These are phyloP conservation scores for Backusella sp. DNA, from an alignment of 192 early-diverging fungal species.

Conservation along the genomic window DNA sequence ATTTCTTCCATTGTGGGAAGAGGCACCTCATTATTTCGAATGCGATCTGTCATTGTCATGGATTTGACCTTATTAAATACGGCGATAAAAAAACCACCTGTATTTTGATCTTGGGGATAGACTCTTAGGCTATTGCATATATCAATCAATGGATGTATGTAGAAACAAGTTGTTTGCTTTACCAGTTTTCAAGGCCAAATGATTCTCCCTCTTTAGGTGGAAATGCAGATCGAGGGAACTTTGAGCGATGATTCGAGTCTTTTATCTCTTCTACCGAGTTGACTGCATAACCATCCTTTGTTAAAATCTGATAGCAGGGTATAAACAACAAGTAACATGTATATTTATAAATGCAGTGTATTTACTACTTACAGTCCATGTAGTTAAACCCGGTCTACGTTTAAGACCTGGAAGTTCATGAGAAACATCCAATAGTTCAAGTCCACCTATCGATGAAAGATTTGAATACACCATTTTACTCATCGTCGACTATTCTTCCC, in stretches of 20 bases:
- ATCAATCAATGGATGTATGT: neutral
- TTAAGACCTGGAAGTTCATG: conserved; percentile 73
- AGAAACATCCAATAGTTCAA: conserved; percentile 88
- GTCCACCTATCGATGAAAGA: conserved; percentile 39
- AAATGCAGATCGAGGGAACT: conserved; percentile 59
- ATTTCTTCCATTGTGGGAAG: conserved; percentile 12
- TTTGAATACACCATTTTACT: neutral
- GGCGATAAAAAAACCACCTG: conserved; percentile 98
- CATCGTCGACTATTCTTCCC: neutral
- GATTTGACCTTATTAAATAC: conserved; percentile 87
- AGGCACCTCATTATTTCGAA: neutral
- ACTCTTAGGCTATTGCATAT: conserved; percentile 72
- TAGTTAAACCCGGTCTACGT: conserved; percentile 75
- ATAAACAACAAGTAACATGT: neutral
- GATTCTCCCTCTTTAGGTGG: conserved; percentile 55
- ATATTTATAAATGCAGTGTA: conserved; percentile 26
- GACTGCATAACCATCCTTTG: conserved; percentile 61
- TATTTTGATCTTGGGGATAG: conserved; percentile 92
- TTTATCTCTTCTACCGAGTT: conserved; percentile 49
- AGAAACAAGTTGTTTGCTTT: neutral
- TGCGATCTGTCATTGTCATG: conserved; percentile 54
- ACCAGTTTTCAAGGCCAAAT: conserved; percentile 43
- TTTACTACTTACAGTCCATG: conserved; percentile 84
- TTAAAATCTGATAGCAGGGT: conserved; percentile 23
- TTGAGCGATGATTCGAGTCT: conserved; percentile 35